These are phyloP conservation scores for Nicotiana tomentosiformis DNA, from an alignment of 257 asterid species.

Conservation along the genomic window DNA sequence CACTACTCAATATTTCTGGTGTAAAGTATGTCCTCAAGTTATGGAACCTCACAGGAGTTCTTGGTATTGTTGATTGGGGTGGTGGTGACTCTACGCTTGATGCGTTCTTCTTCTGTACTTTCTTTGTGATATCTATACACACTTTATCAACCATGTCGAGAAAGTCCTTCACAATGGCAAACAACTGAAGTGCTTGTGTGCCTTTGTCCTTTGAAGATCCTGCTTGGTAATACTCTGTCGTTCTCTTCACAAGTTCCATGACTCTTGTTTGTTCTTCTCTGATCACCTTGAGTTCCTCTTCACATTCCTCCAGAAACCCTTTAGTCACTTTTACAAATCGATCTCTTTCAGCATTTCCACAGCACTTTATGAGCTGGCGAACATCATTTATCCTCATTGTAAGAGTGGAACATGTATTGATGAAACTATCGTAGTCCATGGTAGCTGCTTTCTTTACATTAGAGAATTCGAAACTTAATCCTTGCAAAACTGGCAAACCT, in stretches of 20 bases:
- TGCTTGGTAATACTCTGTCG: conserved; percentile 64
- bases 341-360: conserved; percentile 33
- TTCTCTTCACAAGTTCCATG: conserved; percentile 54
- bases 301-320: conserved; percentile 65
- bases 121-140: conserved; percentile 45
- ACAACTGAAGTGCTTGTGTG: conserved; percentile 47
- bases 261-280: conserved; percentile 68
- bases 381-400: conserved; percentile 37
- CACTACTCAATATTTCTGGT: conserved; percentile 42
- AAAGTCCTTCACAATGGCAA: conserved; percentile 61
- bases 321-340: conserved; percentile 49
- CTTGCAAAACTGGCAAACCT: conserved; percentile 46
- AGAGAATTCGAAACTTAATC: conserved; percentile 32
- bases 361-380: conserved; percentile 25
- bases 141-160: conserved; percentile 60
- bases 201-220: conserved; percentile 39
- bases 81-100: conserved; percentile 36
- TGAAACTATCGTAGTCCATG: conserved; percentile 47
- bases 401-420: conserved; percentile 27
- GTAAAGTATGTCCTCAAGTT: conserved; percentile 46
- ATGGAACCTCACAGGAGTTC: conserved; percentile 49
- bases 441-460: conserved; percentile 66
- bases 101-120: conserved; percentile 29
- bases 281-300: conserved; percentile 60
- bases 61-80: conserved; percentile 46